Conservation (phyloP, 495 filamentous ascomycete genomes). For the Haplographium delicatum region DNA sequence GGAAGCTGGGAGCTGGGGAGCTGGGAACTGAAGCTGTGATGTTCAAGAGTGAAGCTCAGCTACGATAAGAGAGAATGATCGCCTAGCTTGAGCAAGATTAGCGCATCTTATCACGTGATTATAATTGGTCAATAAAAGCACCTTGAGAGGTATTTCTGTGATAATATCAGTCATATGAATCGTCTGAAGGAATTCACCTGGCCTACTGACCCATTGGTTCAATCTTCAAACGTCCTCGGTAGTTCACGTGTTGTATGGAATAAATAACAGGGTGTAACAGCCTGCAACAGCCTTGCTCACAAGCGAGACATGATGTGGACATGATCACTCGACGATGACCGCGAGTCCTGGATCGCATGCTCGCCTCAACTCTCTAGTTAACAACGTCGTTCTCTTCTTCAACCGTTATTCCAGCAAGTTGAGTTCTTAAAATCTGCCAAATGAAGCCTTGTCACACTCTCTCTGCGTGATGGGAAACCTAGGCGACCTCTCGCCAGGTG, state of each 20-base stretch:
- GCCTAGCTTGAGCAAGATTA: not conserved
- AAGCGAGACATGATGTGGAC: constrained; percentile 1
- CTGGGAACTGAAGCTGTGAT: constrained; percentile 4
- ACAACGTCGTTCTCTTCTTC: not conserved
- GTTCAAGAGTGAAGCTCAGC: constrained; percentile 1
- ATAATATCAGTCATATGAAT: too few relatives aligned
- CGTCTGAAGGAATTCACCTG: too few relatives aligned
- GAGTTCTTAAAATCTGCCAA: constrained; percentile 11
- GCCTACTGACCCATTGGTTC: too few relatives aligned
- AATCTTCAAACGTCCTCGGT: too few relatives aligned
- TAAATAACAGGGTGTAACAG: not conserved
- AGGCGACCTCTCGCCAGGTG: constrained; percentile 77
- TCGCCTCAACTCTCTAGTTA: too few relatives aligned
- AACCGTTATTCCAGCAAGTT: not conserved
- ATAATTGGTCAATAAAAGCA: too few relatives aligned
- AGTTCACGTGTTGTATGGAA: not conserved
- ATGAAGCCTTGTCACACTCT: constrained; percentile 21
- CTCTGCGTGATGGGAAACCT: constrained; percentile 59
- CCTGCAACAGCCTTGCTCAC: not conserved
- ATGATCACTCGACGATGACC: not conserved
- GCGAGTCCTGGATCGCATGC: not conserved
- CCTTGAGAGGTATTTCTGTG: too few relatives aligned
- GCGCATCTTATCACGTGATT: not conserved
- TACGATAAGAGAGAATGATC: constrained; percentile 6
- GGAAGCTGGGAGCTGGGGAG: constrained; percentile 4